phyloP scores from a whole-genome alignment of 257 asterid genomes.

The Hygrophila difformis region DNA sequence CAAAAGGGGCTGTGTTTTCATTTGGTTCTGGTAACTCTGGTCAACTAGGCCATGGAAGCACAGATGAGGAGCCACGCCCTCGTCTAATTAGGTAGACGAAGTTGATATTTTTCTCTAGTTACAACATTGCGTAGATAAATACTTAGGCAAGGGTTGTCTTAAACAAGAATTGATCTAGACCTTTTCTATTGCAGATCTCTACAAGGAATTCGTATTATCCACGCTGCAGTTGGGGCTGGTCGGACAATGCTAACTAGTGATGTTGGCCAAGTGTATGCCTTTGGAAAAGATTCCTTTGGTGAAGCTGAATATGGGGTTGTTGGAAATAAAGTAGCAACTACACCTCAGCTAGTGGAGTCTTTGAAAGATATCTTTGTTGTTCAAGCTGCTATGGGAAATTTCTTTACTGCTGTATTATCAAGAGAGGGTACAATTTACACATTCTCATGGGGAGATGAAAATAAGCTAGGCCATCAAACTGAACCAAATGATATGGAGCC shows the following conservation, averaged over 20 bases:
- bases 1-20: slow-evolving; percentile 70
- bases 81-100: slow-evolving; percentile 54
- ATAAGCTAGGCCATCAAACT: slow-evolving; percentile 87
- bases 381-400: slow-evolving; percentile 96
- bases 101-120: too few relatives aligned
- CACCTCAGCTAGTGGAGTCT: slow-evolving; percentile 84
- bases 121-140: too few relatives aligned
- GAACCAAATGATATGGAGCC: slow-evolving; percentile 83
- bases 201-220: slow-evolving; percentile 81
- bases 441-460: slow-evolving; percentile 93
- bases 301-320: slow-evolving; percentile 77
- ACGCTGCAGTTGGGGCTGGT: slow-evolving; percentile 93
- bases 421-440: slow-evolving; percentile 94
- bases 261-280: slow-evolving; percentile 73
- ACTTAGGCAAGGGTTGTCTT: too few relatives aligned
- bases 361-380: slow-evolving; percentile 88
- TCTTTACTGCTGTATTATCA: slow-evolving; percentile 91
- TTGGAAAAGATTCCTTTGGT: slow-evolving; percentile 88
- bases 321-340: slow-evolving; percentile 55
- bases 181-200: slow-evolving; percentile 59
- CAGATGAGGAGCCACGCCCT: slow-evolving; percentile 69
- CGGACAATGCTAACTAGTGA: slow-evolving; percentile 87
- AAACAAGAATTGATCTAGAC: slow-evolving; percentile 4
- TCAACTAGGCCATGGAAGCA: slow-evolving; percentile 94
- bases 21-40: slow-evolving; percentile 92